phyloP scores from a whole-genome alignment of 1,284 basidiomycete genomes.

The Microbotryomycetes sp. region DNA sequence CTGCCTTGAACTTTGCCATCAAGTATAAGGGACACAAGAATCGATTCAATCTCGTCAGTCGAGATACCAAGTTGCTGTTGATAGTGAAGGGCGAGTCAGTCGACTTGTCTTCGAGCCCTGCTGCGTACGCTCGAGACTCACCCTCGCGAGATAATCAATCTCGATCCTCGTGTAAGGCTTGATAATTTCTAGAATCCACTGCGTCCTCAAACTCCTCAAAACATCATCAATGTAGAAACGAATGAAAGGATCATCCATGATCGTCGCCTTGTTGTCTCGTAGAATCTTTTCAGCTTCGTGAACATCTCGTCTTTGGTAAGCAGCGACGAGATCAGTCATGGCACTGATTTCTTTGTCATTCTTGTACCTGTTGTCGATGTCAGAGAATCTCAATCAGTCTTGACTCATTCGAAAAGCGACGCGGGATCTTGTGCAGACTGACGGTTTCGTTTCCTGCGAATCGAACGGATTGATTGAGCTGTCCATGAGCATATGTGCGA shows the following conservation, averaged over 20 bases:
- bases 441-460: constrained; percentile 98
- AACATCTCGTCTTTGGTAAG: constrained; percentile 92
- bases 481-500: constrained; percentile 97
- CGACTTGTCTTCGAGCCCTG: neutral
- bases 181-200: constrained; percentile 95
- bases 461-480: constrained; percentile 99
- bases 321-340: constrained; percentile 94
- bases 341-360: constrained; percentile 92
- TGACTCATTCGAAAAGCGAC: constrained; percentile 38
- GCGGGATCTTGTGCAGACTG: no score
- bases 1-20: constrained; percentile 91
- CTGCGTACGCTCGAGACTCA: constrained; percentile 39
- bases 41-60: constrained; percentile 78
- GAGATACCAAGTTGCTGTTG: constrained; percentile 84
- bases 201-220: constrained; percentile 81
- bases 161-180: constrained; percentile 93
- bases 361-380: constrained; percentile 65
- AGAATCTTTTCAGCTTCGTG: constrained; percentile 93
- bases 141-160: constrained; percentile 82
- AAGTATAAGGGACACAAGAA: constrained; percentile 86
- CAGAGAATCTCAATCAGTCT: neutral
- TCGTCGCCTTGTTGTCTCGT: constrained; percentile 82
- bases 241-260: constrained; percentile 93
- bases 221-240: constrained; percentile 90
- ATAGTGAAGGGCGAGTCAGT: neutral